Base-by-base conservation (phyloP, 2,329 filamentous ascomycete genomes). In the Didymella keratinophila region DNA sequence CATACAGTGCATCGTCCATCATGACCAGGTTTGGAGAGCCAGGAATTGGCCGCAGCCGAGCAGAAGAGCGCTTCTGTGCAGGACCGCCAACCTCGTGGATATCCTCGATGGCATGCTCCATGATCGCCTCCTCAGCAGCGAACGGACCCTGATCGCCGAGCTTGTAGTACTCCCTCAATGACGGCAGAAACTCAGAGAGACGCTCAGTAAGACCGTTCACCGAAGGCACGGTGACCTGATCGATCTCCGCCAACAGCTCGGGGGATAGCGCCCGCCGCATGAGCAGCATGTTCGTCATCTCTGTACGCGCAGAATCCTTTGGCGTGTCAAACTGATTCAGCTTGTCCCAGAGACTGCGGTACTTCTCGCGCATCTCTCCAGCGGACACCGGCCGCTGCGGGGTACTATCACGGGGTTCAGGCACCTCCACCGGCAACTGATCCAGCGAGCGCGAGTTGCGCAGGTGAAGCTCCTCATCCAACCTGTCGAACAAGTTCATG, bases 171-270 rank as follows among this genome's bases (percentile, higher is more conserved):
- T 77, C 76, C 23, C 69, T 75, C 49, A 83, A 61, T 10, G 78
- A 78, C 5, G 80, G 81, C 18, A 82, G 63, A 12, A 81, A 70
- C 65, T 80, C 78, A 0, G 80, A 81, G 12, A 83, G 68, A 20
- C 80, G 76, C 48, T 81, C 74, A 2, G 80, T 81, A 8, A 83
- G 71, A 11, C 74, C 78, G 27, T 72, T 73, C 16, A 82, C 75
- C 4, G 78, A 81, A 16, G 81, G 81, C 23, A 83, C 78, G 4
- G 77, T 78, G 21, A 83, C 66, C 28, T 77, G 74, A 25, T 81
- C 78, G 63, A 82, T 73, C 65, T 82, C 80, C 41, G 72, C 73
- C 30, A 81, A 67, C 49, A 79, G 72, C 36, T 79, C 71, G 14
- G 78, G 76, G 6, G 79, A 80, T n/a, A 76, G 68, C 8, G 76